Base-by-base conservation (phyloP, 768 basidiomycete species). In the Pisolithus marmoratus region DNA sequence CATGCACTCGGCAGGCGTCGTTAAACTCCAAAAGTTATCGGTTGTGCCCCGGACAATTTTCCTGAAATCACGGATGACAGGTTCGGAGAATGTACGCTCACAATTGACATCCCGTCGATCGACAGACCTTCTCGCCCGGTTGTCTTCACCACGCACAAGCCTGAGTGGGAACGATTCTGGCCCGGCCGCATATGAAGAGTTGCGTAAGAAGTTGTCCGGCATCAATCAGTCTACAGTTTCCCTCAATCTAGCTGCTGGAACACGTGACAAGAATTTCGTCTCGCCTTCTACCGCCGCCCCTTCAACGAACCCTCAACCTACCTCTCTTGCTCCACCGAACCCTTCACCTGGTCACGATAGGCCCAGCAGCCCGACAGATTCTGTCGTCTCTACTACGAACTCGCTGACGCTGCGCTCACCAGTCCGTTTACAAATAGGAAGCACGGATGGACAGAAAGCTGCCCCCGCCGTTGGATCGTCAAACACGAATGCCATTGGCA, bases 31-130 rank as follows among this genome's bases (percentile, higher is more conserved):
- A 60, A 92, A 90, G 60, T 81, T 97, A 4, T 86, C 87, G 1
- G 86, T 94, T 5, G 88, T 94, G 0, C 92, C 93, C 12, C 91
- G 90, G 53, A 96, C 92, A 0, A 84, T 96, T 19, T 96, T 97
- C 68, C 72, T 96, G 58, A 89, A 80, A 60, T 63, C 79, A n/a
- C 71, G 78, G 24, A 55, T 55, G 19, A 44, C 65, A 19, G 63
- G 68, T 22, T 63, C 71, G 6, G 81, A 84, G 6, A 49, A 67
- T 11, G 51, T 68, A 8, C 60, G 58, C 40, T 73, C 77, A 26
- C 79, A 77, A 22, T 50, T 72, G 3, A 53, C 64, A 4, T 66
- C 69, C 6, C 73, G 78, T 29, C 73, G 74, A 51, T 68, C 73
- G 43, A 71, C 72, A 7, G 62, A 74, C n/a, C 45, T 71, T 1